Base-by-base conservation (phyloP, 169 alveolate genomes). In the Cryptosporidium viatorum region DNA sequence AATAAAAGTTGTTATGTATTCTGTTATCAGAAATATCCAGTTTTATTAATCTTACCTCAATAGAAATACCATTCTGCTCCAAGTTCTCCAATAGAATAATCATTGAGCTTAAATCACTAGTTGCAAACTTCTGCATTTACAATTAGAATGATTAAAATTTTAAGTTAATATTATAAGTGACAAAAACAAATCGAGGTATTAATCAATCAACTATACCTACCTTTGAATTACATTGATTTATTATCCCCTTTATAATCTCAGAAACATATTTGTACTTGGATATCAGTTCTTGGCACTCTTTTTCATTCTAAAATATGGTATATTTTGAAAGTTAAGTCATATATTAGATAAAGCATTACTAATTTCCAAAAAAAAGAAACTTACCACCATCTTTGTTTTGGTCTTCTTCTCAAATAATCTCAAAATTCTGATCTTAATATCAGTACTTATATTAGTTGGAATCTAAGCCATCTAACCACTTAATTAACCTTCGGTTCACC, bases 151-250 rank as follows among this genome's bases (percentile, higher is more conserved):
- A 35, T 39, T 14, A 41, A 41, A 21, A 4, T 18, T 70, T 3
- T 51, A 2, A 2, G 14, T 48, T 18, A 48, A 48, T 18, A 23
- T 18, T 18, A 18, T 0, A 51, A 51, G 62, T n/a, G 4, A 23
- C 29, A 18, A 8, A 23, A 52, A 52, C 16, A n/a, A 52, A 5
- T 7, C 59, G 2, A 21, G 16, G 4, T 41, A 31, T 70, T 43
- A 21, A 10, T 18, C 8, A 10, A 8, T 16, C 21, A 26, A 23
- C 10, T 6, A 52, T 10, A 73, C 86, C 16, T 73, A 73, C 86
- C 68, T 73, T 73, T 73, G 68, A 41, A 26, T 73, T 55, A 10
- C 86, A 73, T 29, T 29, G 43, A 21, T 58, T 73, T 18, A 73
- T 59, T 31, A 73, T 55, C 9, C 33, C 29, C 48, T 55, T 55